Evolutionary conservation across 768 basidiomycete species (phyloP).

Genomic region (Tylopilus rubrobrunneus): DNA sequence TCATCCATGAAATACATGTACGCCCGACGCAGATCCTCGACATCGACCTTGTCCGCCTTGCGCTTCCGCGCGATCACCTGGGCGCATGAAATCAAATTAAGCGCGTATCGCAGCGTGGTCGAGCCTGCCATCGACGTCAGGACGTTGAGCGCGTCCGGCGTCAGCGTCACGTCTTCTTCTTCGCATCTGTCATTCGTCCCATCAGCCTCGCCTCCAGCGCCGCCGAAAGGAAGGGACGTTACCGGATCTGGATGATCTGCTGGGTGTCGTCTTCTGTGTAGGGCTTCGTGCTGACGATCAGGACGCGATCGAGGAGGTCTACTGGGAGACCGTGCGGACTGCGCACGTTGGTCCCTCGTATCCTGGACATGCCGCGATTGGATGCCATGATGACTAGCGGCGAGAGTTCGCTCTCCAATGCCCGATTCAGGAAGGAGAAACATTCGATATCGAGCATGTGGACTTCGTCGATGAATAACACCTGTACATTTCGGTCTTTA

Average conservation of each 20-base stretch:
- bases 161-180: constrained; percentile 91
- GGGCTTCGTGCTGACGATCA: constrained; percentile 91
- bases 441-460: constrained; percentile 99
- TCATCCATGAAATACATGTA: constrained; percentile 94
- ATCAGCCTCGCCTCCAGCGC: constrained; percentile 1
- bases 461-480: constrained; percentile 98
- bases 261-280: constrained; percentile 81
- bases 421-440: constrained; percentile 97
- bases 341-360: constrained; percentile 92
- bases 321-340: constrained; percentile 94
- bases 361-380: constrained; percentile 91
- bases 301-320: constrained; percentile 89
- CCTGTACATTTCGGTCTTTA: constrained; percentile 40
- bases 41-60: constrained; percentile 75
- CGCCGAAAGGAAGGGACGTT: not conserved
- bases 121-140: constrained; percentile 84
- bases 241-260: constrained; percentile 93
- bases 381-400: constrained; percentile 98
- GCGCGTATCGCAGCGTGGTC: constrained; percentile 89
- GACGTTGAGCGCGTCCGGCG: constrained; percentile 67
- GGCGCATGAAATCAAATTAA: constrained; percentile 93
- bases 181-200: constrained; percentile 53
- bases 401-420: constrained; percentile 88
- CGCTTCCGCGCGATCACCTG: constrained; percentile 82
- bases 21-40: constrained; percentile 77